phyloP scores from a whole-genome alignment of 805 yeast species.

The Ogataea paraovalis region DNA sequence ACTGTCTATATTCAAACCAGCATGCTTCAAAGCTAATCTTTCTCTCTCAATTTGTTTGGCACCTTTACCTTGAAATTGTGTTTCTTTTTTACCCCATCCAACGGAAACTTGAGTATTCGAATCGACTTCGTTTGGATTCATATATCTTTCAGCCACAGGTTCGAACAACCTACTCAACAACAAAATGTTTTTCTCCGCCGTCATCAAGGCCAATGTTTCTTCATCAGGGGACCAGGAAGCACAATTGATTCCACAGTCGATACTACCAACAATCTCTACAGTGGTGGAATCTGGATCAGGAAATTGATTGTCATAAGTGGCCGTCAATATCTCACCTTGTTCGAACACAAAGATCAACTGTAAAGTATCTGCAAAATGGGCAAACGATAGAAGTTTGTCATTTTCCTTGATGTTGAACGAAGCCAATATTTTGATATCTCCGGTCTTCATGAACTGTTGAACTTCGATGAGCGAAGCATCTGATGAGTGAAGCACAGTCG shows the following conservation, averaged over 20 bases:
- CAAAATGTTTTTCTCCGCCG: constrained; percentile 56
- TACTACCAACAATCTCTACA: constrained; percentile 75
- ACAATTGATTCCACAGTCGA: constrained; percentile 68
- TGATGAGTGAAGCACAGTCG: constrained; percentile 54
- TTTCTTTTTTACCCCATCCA: constrained; percentile 98
- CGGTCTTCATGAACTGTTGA: constrained; percentile 69
- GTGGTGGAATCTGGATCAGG: constrained; percentile 53
- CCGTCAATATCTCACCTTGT: constrained; percentile 73
- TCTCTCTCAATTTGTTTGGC: constrained; percentile 75
- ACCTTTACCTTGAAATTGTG: constrained; percentile 95
- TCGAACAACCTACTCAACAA: constrained; percentile 75
- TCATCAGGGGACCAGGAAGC: constrained; percentile 92
- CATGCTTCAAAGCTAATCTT: constrained; percentile 48
- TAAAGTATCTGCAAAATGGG: constrained; percentile 65
- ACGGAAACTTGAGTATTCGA: constrained; percentile 84
- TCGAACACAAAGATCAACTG: constrained; percentile 63
- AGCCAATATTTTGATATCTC: constrained; percentile 54
- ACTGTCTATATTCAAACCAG: constrained; percentile 65
- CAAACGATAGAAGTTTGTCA: constrained; percentile 49
- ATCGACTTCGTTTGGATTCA: constrained; percentile 59
- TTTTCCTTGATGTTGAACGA: constrained; percentile 48
- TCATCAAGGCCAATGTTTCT: constrained; percentile 70
- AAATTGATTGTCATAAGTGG: constrained; percentile 48
- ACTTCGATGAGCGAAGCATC: constrained; percentile 63
- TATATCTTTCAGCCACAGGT: constrained; percentile 61